Evolutionary conservation across 2,329 filamentous ascomycete species (phyloP).

Genomic region (Beauveria medogensis): DNA sequence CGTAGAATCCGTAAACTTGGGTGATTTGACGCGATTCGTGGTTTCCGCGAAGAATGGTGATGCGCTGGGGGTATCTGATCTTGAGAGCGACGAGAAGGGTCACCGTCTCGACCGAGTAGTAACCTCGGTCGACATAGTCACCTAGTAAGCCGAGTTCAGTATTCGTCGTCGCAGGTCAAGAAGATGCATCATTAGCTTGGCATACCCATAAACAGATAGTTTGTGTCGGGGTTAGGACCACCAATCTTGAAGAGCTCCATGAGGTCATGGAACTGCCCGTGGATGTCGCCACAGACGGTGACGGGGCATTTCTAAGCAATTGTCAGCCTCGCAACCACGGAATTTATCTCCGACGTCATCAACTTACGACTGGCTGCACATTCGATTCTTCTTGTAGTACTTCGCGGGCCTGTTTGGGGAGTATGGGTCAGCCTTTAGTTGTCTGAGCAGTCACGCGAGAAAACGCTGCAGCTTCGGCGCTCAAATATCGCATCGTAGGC

Average conservation of each 20-base stretch:
- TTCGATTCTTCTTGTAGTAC: constrained; percentile 97
- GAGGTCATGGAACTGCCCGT: constrained; percentile 97
- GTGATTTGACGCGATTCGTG: constrained; percentile 97
- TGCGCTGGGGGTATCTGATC: constrained; percentile 88
- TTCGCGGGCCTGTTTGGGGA: constrained; percentile 66
- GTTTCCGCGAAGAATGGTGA: constrained; percentile 94
- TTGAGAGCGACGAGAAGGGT: constrained; percentile 96
- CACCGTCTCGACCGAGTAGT: constrained; percentile 98
- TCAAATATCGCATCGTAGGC: constrained; percentile 12
- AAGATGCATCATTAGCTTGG: neutral
- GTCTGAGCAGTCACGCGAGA: constrained; percentile 24
- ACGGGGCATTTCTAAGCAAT: constrained; percentile 81
- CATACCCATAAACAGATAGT: constrained; percentile 91
- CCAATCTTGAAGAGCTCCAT: constrained; percentile 99
- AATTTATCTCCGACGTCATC: neutral
- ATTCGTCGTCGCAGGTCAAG: neutral
- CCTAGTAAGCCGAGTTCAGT: constrained; percentile 39
- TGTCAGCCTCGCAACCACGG: neutral
- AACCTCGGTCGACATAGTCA: constrained; percentile 95
- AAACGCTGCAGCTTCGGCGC: constrained; percentile 11
- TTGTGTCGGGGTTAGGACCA: constrained; percentile 93
- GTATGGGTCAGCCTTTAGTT: constrained; percentile 4
- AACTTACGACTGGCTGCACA: constrained; percentile 89
- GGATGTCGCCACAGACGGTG: constrained; percentile 97
- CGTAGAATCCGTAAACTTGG: constrained; percentile 98